Percentiles rank a stretch among this genome's conserved stretches.
Conservation (phyloP, 2,329 filamentous ascomycete species). For the Stemphylium vesicarium region DNA sequence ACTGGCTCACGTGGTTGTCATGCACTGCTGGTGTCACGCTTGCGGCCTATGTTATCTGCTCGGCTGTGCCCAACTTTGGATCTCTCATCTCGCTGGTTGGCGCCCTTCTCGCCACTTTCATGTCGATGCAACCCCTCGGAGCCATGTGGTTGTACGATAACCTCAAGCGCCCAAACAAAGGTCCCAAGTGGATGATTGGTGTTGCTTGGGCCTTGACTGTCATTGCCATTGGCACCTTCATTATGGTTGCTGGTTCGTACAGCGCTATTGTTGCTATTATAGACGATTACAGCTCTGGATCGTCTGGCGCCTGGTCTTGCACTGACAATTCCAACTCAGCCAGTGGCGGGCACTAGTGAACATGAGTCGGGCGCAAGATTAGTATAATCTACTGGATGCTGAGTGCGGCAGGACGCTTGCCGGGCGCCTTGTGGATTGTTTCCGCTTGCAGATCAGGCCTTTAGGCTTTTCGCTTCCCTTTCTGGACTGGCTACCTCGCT, state of each 20-base stretch:
- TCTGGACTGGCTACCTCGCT: too few relatives aligned
- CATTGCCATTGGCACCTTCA: not conserved
- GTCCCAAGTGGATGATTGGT: not conserved
- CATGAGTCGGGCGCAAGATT: too few relatives aligned
- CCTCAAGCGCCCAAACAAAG: too few relatives aligned
- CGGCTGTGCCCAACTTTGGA: conserved; percentile 8
- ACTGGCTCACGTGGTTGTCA: conserved; percentile 11
- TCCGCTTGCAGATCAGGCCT: too few relatives aligned
- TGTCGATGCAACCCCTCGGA: conserved; percentile 2
- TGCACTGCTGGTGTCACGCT: conserved; percentile 5
- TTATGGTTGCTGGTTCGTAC: conserved; percentile 12
- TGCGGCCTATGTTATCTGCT: conserved; percentile 6
- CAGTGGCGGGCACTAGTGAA: too few relatives aligned
- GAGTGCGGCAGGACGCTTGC: too few relatives aligned
- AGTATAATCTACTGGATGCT: too few relatives aligned
- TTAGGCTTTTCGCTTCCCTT: too few relatives aligned
- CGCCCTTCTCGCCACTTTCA: conserved; percentile 9
- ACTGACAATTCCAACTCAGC: conserved; percentile 3
- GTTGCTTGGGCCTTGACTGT: not conserved
- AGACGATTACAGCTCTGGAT: conserved; percentile 3
- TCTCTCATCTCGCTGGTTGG: conserved; percentile 10
- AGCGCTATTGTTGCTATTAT: conserved; percentile 9
- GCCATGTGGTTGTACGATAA: conserved; percentile 15
- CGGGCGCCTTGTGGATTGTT: too few relatives aligned
- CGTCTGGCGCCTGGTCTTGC: conserved; percentile 10